A percentile compares a stretch with the other conserved stretches of the same genome.
phyloP scores from a whole-genome alignment of 2,329 filamentous ascomycete genomes.

The Phialophora expanda region DNA sequence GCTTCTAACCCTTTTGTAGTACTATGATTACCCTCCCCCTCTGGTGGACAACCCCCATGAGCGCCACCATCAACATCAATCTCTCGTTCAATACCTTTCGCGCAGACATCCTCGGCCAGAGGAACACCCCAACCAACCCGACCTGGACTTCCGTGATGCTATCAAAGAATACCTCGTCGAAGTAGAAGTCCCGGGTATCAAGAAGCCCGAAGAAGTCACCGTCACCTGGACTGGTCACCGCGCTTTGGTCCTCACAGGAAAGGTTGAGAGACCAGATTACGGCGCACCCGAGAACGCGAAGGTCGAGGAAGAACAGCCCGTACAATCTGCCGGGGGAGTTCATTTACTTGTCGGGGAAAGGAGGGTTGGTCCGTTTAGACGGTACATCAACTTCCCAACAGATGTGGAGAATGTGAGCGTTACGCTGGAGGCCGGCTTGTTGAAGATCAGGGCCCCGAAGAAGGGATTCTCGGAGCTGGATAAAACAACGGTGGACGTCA shows the following conservation, averaged over 20 bases:
- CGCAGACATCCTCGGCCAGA: conserved; percentile 31
- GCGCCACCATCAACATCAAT: conserved; percentile 32
- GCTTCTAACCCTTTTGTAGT: conserved; percentile 6
- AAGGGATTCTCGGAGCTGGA: conserved; percentile 30
- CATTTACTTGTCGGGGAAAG: conserved; percentile 34
- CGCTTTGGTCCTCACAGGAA: conserved; percentile 30
- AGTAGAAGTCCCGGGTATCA: conserved; percentile 35
- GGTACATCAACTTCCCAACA: conserved; percentile 36
- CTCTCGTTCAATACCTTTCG: conserved; percentile 26
- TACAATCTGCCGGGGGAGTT: conserved; percentile 21
- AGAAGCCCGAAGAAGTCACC: conserved; percentile 33
- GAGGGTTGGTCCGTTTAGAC: conserved; percentile 32
- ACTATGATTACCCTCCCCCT: conserved; percentile 36
- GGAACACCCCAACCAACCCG: conserved; percentile 36
- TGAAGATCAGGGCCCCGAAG: conserved; percentile 36
- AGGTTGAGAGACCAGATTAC: conserved; percentile 29
- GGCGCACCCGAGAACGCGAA: conserved; percentile 26
- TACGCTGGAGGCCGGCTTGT: conserved; percentile 34
- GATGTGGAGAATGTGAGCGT: conserved; percentile 35
- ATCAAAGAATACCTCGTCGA: conserved; percentile 34
- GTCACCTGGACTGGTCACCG: conserved; percentile 33
- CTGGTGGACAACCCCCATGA: conserved; percentile 34
- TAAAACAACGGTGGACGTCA: conserved; percentile 32
- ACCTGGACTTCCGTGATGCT: conserved; percentile 35
- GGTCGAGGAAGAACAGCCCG: conserved; percentile 32